Percentiles rank a stretch among this genome's conserved stretches.
phyloP scores from a whole-genome alignment of 192 early-diverging fungal genomes.

The Coemansia sp. region DNA sequence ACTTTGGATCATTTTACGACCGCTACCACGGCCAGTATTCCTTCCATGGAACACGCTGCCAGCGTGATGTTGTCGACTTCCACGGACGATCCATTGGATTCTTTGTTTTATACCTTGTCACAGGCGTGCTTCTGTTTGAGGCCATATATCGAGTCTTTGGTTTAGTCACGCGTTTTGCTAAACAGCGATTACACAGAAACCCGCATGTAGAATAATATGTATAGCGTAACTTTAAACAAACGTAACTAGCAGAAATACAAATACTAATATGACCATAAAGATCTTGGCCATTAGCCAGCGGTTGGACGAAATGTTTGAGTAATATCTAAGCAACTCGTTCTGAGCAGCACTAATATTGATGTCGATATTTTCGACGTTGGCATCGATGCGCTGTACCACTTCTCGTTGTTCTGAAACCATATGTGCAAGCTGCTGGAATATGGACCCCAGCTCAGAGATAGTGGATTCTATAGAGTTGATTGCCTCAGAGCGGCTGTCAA shows the following conservation, averaged over 20 bases:
- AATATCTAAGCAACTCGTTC: conserved; percentile 87
- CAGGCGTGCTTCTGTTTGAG: conserved; percentile 15
- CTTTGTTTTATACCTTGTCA: conserved; percentile 26
- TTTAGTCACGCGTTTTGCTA: not conserved
- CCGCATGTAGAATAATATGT: not conserved
- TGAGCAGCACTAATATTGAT: conserved; percentile 89
- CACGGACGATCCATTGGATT: conserved; percentile 26
- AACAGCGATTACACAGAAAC: not conserved
- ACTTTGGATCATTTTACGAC: conserved; percentile 59
- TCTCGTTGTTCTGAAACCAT: conserved; percentile 87
- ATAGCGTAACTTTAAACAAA: conserved; percentile 56
- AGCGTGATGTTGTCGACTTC: conserved; percentile 51
- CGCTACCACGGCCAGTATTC: conserved; percentile 66
- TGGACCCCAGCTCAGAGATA: conserved; percentile 90
- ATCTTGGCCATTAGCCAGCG: conserved; percentile 95
- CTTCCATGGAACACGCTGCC: conserved; percentile 67
- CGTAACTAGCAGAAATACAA: conserved; percentile 74
- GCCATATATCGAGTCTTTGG: conserved; percentile 4
- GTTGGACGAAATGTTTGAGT: conserved; percentile 87
- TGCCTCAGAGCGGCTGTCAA: conserved; percentile 85
- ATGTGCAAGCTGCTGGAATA: conserved; percentile 82
- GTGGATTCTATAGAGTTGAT: conserved; percentile 97
- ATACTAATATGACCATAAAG: conserved; percentile 84
- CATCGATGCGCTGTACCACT: conserved; percentile 89
- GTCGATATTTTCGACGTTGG: conserved; percentile 90